Evolutionary conservation across 805 yeast genomes (phyloP).

Genomic region (Metschnikowia cubensis): DNA sequence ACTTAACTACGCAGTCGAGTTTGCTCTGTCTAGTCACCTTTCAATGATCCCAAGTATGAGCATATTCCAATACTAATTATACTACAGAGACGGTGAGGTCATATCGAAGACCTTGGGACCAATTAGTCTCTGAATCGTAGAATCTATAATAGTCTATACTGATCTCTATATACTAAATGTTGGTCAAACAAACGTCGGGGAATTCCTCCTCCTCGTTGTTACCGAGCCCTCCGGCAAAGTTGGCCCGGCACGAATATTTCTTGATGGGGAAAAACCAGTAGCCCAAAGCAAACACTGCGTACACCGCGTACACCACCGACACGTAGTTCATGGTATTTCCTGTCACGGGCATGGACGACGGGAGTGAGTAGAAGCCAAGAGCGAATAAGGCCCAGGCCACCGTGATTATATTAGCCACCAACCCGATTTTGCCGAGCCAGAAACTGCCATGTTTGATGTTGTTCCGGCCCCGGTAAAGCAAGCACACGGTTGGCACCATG

Average conservation of each 20-base stretch:
- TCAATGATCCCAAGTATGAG: no score
- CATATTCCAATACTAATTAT: no score
- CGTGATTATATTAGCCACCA: constrained; percentile 31
- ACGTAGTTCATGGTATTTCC: constrained; percentile 29
- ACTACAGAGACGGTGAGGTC: no score
- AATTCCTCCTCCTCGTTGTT: constrained; percentile 40
- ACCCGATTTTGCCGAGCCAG: constrained; percentile 39
- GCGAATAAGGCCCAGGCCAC: constrained; percentile 36
- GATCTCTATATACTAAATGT: constrained; percentile 4
- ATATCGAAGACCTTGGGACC: no score
- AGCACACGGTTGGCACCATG: constrained; percentile 33
- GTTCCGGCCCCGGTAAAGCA: constrained; percentile 34
- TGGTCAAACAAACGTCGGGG: constrained; percentile 38
- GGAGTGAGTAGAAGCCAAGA: constrained; percentile 37
- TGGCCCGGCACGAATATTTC: constrained; percentile 34
- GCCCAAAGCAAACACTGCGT: constrained; percentile 31
- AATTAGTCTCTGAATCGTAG: no score
- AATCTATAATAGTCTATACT: not conserved
- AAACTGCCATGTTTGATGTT: constrained; percentile 39
- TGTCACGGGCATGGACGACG: constrained; percentile 27
- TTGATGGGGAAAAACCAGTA: constrained; percentile 44
- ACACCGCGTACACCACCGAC: constrained; percentile 26
- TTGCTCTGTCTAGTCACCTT: no score
- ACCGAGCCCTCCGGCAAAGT: constrained; percentile 41
- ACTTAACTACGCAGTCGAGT: no score